These are phyloP conservation scores for Dichotomocladium elegans DNA, from an alignment of 371 early-diverging fungal genomes.

Conservation along the genomic window DNA sequence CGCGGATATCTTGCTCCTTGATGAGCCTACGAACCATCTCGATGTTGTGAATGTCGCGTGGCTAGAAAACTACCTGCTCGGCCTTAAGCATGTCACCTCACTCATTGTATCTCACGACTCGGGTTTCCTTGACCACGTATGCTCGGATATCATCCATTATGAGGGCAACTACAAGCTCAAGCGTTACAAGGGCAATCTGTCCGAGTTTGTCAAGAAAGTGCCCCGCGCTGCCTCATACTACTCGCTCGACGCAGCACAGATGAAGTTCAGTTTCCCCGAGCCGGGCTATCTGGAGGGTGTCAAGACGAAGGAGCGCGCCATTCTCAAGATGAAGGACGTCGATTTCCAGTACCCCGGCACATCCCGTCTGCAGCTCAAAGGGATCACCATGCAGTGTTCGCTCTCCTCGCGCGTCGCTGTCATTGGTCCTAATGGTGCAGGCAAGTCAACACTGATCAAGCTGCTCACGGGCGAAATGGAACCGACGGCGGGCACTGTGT, in stretches of 20 bases:
- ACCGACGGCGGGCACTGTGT: constrained; percentile 62
- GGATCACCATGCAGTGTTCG: constrained; percentile 62
- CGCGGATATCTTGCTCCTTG: constrained; percentile 83
- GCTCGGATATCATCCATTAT: constrained; percentile 81
- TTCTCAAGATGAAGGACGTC: constrained; percentile 62
- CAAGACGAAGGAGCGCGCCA: constrained; percentile 69
- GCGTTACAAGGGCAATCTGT: constrained; percentile 80
- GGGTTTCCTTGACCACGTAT: constrained; percentile 82
- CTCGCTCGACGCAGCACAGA: constrained; percentile 55
- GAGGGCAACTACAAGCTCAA: constrained; percentile 71
- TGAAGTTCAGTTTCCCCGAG: constrained; percentile 64
- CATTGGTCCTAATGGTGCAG: constrained; percentile 78
- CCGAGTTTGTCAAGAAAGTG: constrained; percentile 74
- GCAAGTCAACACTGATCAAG: constrained; percentile 83
- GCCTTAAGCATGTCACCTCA: constrained; percentile 68
- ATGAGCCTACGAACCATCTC: constrained; percentile 93
- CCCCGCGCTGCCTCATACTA: constrained; percentile 79
- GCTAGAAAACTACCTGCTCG: constrained; percentile 78
- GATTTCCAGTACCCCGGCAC: constrained; percentile 69
- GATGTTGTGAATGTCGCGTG: constrained; percentile 80
- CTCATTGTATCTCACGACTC: constrained; percentile 93
- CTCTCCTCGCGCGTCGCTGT: constrained; percentile 68
- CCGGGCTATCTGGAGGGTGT: constrained; percentile 74
- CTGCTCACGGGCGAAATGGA: constrained; percentile 75
- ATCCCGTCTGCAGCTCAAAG: constrained; percentile 42